Conservation (phyloP, 352 stramenopile genomes). For the Phytophthora pistaciae region DNA sequence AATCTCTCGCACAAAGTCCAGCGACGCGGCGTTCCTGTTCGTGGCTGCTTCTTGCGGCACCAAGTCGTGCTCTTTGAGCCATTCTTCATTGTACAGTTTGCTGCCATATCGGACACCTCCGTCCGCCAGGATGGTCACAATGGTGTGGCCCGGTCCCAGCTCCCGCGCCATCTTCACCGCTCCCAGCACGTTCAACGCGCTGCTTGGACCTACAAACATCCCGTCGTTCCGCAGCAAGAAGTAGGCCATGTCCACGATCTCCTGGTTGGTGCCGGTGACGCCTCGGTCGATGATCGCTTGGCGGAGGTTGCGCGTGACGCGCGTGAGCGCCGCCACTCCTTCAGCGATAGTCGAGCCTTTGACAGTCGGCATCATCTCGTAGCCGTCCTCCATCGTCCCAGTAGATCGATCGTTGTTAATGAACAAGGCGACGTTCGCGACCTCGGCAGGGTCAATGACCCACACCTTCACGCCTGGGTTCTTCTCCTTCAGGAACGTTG, state of each 20-base stretch:
- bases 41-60: constrained; percentile 13
- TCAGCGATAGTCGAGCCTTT: constrained; percentile 92
- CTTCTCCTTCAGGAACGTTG: constrained; percentile 92
- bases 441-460: constrained; percentile 75
- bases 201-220: constrained; percentile 92
- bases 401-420: constrained; percentile 60
- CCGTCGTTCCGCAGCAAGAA: constrained; percentile 87
- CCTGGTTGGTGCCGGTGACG: constrained; percentile 89
- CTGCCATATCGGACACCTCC: constrained; percentile 72
- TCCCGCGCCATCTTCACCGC: constrained; percentile 74
- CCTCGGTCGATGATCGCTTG: constrained; percentile 88
- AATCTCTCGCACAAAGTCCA: constrained; percentile 38
- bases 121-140: constrained; percentile 86
- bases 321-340: constrained; percentile 88
- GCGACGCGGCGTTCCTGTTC: constrained; percentile 12
- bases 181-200: constrained; percentile 71
- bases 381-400: constrained; percentile 75
- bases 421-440: constrained; percentile 83
- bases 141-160: constrained; percentile 58
- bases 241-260: constrained; percentile 93
- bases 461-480: constrained; percentile 53
- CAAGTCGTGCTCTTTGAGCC: constrained; percentile 62
- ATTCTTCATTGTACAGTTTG: constrained; percentile 79
- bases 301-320: constrained; percentile 93
- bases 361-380: constrained; percentile 79